phyloP scores from a whole-genome alignment of 768 basidiomycete genomes.

The Lactifluus pinguis region DNA sequence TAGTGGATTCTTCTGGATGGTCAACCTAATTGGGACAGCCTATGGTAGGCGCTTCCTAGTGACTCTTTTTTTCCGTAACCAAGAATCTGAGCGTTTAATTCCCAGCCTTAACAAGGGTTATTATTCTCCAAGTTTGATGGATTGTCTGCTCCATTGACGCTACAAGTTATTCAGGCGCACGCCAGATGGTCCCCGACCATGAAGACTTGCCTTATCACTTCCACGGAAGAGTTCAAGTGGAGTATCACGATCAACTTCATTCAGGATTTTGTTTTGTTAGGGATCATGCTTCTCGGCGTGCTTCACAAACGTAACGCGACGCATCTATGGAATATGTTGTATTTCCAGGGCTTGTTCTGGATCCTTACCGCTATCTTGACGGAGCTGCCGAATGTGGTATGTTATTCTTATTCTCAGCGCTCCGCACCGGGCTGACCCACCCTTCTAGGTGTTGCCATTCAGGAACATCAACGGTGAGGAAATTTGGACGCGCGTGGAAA shows the following conservation, averaged over 20 bases:
- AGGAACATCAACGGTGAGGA: conserved; percentile 12
- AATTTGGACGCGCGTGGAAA: background rate
- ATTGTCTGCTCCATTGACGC: background rate
- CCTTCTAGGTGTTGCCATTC: conserved; percentile 6
- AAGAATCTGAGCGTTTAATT: background rate
- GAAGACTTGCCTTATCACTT: background rate
- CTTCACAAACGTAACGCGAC: conserved; percentile 15
- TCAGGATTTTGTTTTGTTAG: conserved; percentile 5
- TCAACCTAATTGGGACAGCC: background rate
- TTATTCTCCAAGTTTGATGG: background rate
- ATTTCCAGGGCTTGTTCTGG: conserved; percentile 15
- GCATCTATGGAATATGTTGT: conserved; percentile 16
- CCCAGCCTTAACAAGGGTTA: conserved; percentile 8
- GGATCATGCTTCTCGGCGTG: conserved; percentile 13
- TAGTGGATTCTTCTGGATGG: background rate
- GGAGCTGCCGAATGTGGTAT: conserved; percentile 12
- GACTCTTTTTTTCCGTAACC: background rate
- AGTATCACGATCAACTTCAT: conserved; percentile 12
- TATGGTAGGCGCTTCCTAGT: conserved; percentile 1
- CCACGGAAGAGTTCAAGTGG: background rate
- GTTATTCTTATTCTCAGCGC: background rate
- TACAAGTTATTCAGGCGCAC: background rate
- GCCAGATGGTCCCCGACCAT: background rate
- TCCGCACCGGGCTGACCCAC: background rate
- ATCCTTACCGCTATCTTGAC: conserved; percentile 7